Evolutionary conservation across 2,329 filamentous ascomycete species (phyloP).

Genomic region (Trichoderma koningii): DNA sequence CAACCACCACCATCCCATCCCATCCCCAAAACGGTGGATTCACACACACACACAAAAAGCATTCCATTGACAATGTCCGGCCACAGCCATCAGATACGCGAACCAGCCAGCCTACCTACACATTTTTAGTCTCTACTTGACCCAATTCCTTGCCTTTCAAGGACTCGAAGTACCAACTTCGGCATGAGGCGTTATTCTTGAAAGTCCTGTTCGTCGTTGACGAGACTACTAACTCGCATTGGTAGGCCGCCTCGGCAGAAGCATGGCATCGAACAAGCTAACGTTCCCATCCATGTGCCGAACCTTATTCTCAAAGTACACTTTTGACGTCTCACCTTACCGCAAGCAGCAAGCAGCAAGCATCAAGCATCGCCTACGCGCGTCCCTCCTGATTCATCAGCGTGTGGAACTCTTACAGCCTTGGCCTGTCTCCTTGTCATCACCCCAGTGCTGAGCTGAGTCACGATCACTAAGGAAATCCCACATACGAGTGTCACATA

Average conservation of each 20-base stretch:
- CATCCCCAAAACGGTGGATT: not conserved
- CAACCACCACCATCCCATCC: too few species aligned
- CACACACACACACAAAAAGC: too few species aligned
- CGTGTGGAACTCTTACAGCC: not conserved
- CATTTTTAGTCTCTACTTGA: too few species aligned
- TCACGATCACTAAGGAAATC: too few species aligned
- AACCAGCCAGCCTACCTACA: too few species aligned
- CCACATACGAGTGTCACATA: conserved; percentile 1
- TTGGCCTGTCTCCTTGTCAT: not conserved
- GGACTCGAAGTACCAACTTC: too few species aligned
- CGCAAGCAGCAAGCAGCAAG: not conserved
- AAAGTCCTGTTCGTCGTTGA: too few species aligned
- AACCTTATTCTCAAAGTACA: conserved; percentile 3
- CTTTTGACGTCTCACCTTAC: not conserved
- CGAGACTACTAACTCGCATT: not conserved
- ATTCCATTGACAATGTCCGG: not conserved
- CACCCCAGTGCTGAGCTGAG: not conserved
- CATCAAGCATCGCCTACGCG: not conserved
- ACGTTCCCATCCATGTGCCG: not conserved
- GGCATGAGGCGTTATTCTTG: too few species aligned
- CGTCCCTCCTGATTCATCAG: conserved; percentile 12
- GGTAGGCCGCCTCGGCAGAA: not conserved
- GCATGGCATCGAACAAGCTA: not conserved
- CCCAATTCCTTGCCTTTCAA: too few species aligned
- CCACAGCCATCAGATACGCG: too few species aligned